phyloP scores from a whole-genome alignment of 2,329 filamentous ascomycete species.

The Neofusicoccum cordaticola region DNA sequence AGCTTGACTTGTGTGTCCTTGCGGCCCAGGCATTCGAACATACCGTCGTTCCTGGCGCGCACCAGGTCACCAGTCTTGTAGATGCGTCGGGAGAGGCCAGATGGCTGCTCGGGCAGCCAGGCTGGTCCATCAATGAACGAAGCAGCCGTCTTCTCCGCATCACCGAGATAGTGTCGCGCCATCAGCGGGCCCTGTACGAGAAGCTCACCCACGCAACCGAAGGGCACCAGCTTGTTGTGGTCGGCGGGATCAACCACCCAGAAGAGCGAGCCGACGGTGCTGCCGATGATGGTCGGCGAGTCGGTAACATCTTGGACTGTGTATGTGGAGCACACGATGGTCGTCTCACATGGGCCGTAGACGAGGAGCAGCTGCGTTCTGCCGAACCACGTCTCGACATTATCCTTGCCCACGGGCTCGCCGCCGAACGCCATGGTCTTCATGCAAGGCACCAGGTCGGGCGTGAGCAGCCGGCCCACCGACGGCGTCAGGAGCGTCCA shows the following conservation, averaged over 20 bases:
- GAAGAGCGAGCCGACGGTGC: neutral
- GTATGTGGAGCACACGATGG: neutral
- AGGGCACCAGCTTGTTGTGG: slow-evolving; percentile 31
- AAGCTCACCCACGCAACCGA: slow-evolving; percentile 34
- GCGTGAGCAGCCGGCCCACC: slow-evolving; percentile 51
- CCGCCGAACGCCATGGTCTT: slow-evolving; percentile 45
- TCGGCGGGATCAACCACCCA: slow-evolving; percentile 36
- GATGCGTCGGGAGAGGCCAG: slow-evolving; percentile 23
- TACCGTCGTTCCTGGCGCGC: slow-evolving; percentile 30
- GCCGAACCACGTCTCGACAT: neutral
- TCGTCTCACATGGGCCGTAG: neutral
- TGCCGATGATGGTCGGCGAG: neutral
- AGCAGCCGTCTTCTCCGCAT: slow-evolving; percentile 28
- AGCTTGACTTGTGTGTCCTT: slow-evolving; percentile 39
- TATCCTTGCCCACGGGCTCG: slow-evolving; percentile 33
- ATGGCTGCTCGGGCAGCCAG: slow-evolving; percentile 22
- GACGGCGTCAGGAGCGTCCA: slow-evolving; percentile 59
- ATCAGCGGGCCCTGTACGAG: slow-evolving; percentile 35
- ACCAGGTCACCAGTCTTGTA: slow-evolving; percentile 37
- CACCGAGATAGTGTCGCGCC: slow-evolving; percentile 34
- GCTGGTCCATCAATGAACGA: slow-evolving; percentile 30
- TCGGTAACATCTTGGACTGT: neutral
- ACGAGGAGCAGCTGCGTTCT: neutral
- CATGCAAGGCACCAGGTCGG: slow-evolving; percentile 44
- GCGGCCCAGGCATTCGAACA: slow-evolving; percentile 35